These are phyloP conservation scores for Lichtheimia hyalospora DNA, from an alignment of 371 early-diverging fungal species.

Conservation along the genomic window DNA sequence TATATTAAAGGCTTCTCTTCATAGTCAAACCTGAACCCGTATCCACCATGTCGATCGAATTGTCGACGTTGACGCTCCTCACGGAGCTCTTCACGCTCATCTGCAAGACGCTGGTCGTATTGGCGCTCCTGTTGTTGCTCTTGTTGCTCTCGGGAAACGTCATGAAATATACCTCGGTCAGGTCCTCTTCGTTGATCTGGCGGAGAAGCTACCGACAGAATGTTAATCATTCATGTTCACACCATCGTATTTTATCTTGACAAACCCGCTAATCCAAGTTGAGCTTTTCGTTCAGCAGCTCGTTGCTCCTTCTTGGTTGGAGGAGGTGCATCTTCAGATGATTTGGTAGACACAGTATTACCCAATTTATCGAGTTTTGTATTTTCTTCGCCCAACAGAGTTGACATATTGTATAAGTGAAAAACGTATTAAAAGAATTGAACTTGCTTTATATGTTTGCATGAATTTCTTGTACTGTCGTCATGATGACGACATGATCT, in stretches of 20 bases:
- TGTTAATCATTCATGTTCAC: background rate
- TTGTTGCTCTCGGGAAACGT: background rate
- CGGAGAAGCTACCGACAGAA: background rate
- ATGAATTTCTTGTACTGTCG: background rate
- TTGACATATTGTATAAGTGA: background rate
- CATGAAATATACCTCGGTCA: background rate
- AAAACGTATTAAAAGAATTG: background rate
- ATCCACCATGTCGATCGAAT: conserved; percentile 2
- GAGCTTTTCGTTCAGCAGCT: background rate
- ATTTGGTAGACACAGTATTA: background rate
- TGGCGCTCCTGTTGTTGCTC: background rate
- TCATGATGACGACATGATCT: background rate
- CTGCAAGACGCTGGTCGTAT: background rate
- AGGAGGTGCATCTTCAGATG: background rate
- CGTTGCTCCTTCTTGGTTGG: background rate
- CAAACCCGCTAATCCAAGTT: background rate
- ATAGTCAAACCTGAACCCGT: background rate
- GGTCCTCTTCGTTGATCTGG: background rate
- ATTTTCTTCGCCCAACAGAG: background rate
- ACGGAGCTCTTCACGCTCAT: background rate
- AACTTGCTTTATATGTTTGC: background rate
- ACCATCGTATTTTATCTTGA: background rate
- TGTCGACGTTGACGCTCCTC: background rate
- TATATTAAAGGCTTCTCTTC: background rate
- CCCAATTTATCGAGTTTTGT: background rate